Percentiles rank a stretch among this genome's conserved stretches.
Evolutionary conservation across 805 yeast genomes (phyloP).

Genomic region (Candida nanaspora): DNA sequence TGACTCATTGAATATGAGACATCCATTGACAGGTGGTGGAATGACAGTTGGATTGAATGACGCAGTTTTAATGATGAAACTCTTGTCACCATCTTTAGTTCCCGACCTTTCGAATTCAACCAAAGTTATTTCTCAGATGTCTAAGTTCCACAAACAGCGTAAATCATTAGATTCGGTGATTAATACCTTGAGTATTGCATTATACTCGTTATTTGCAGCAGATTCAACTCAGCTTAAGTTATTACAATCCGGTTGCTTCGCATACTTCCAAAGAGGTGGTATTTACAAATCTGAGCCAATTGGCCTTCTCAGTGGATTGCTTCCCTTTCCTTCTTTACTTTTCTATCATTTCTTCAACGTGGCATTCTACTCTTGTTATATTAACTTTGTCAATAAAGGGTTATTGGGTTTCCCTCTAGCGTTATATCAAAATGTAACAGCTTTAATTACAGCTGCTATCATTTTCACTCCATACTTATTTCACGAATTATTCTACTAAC

Average conservation of each 20-base stretch:
- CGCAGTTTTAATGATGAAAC: conserved; percentile 57
- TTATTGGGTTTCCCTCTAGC: conserved; percentile 62
- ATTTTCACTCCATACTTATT: conserved; percentile 75
- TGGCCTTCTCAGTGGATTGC: conserved; percentile 73
- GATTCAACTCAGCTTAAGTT: conserved; percentile 55
- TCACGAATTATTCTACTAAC: conserved; percentile 12
- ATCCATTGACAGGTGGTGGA: conserved; percentile 98
- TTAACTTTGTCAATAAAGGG: conserved; percentile 65
- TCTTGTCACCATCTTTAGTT: conserved; percentile 49
- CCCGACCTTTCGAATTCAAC: conserved; percentile 53
- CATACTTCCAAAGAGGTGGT: conserved; percentile 81
- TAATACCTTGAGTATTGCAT: conserved; percentile 84
- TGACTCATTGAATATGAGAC: conserved; percentile 95
- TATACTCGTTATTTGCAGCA: conserved; percentile 87
- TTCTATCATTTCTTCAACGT: conserved; percentile 87
- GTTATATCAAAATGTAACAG: conserved; percentile 56
- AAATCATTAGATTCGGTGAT: conserved; percentile 77
- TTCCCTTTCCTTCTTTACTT: conserved; percentile 66
- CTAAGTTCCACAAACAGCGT: conserved; percentile 68
- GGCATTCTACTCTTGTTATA: conserved; percentile 73
- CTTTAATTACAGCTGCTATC: conserved; percentile 63
- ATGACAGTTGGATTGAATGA: conserved; percentile 97
- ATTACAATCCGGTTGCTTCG: conserved; percentile 84
- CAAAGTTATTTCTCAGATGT: conserved; percentile 46
- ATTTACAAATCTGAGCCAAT: conserved; percentile 72